A percentile compares a stretch with the other conserved stretches of the same genome.
Conservation (phyloP, 805 yeast species). For the Starmerella khaoyaiensis region DNA sequence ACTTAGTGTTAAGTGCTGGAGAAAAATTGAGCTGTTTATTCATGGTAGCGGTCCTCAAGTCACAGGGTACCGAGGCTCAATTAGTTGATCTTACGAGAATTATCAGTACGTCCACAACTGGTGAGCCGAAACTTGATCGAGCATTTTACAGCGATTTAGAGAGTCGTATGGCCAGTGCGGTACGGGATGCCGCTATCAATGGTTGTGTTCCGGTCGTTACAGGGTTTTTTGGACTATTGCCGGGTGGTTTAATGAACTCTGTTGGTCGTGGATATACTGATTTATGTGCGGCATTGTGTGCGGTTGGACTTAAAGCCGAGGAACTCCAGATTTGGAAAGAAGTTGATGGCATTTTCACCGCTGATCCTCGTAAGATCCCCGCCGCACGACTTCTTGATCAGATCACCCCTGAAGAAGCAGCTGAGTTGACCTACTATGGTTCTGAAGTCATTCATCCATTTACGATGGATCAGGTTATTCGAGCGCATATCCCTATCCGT, state of each 20-base stretch:
- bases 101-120: conserved; percentile 27
- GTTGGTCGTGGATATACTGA: conserved; percentile 98
- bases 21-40: conserved; percentile 84
- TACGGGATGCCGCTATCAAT: conserved; percentile 29
- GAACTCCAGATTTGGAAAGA: conserved; percentile 98
- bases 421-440: conserved; percentile 94
- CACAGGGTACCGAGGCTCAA: conserved; percentile 61
- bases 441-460: conserved; percentile 97
- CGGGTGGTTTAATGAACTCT: conserved; percentile 83
- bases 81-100: conserved; percentile 69
- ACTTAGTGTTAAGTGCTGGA: conserved; percentile 82
- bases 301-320: conserved; percentile 84
- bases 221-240: conserved; percentile 91
- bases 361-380: conserved; percentile 92
- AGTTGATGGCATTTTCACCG: conserved; percentile 97
- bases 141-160: conserved; percentile 44
- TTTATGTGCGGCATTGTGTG: conserved; percentile 89
- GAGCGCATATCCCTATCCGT: conserved; percentile 90
- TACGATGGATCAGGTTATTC: conserved; percentile 97
- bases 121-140: conserved; percentile 42
- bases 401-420: conserved; percentile 97
- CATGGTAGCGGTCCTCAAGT: conserved; percentile 75
- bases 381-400: conserved; percentile 71
- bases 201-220: conserved; percentile 70
- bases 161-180: conserved; percentile 36